phyloP scores from a whole-genome alignment of 1,139 yeast genomes.

The Sugiyamaella paludigena region DNA sequence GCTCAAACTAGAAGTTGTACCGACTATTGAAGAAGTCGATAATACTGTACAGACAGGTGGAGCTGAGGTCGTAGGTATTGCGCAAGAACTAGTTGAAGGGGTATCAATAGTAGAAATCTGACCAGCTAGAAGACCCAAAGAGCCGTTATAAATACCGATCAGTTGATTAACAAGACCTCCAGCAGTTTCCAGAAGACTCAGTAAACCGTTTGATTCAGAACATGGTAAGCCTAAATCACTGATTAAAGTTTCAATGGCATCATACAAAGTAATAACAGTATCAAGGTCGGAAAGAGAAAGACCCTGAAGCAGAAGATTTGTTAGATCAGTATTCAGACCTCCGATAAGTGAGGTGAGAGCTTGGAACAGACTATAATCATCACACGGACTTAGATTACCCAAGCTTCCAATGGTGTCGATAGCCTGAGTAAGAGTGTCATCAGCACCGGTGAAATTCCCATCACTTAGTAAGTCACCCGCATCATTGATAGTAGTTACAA shows the following conservation, averaged over 20 bases:
- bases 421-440: not conserved
- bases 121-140: conserved; percentile 2
- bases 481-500: not conserved
- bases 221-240: conserved; percentile 3
- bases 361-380: not conserved
- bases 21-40: too few relatives aligned
- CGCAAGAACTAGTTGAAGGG: conserved; percentile 2
- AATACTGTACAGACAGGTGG: conserved; percentile 4
- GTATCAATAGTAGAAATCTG: conserved; percentile 1
- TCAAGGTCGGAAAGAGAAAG: not conserved
- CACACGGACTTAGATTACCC: conserved; percentile 4
- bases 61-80: not conserved
- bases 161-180: conserved; percentile 3
- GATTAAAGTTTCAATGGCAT: conserved; percentile 2
- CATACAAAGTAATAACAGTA: conserved; percentile 1
- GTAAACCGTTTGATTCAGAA: not conserved
- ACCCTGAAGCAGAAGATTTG: not conserved
- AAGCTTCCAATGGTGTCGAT: not conserved
- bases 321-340: not conserved
- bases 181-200: not conserved
- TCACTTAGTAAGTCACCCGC: not conserved
- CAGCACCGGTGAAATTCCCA: not conserved
- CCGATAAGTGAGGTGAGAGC: not conserved
- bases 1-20: too few relatives aligned
- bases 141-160: conserved; percentile 1